Evolutionary conservation across 805 yeast genomes (phyloP).

Genomic region (Myxozyma sirexii): DNA sequence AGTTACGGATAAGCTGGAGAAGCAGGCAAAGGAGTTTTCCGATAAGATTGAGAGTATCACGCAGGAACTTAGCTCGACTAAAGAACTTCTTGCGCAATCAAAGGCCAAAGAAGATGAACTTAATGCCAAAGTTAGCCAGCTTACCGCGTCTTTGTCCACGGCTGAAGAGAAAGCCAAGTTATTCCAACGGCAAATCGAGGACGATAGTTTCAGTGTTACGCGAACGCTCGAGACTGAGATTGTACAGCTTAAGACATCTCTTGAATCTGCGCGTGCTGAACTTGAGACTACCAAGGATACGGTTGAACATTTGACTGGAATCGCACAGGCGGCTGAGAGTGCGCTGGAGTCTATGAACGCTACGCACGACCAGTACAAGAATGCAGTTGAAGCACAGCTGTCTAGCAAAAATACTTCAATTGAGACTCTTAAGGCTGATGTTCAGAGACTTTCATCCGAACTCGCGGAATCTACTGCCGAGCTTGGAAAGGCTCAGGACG

Average conservation of each 20-base stretch:
- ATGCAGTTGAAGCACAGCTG: constrained; percentile 27
- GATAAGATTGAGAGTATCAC: constrained; percentile 54
- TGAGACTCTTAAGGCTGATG: constrained; percentile 16
- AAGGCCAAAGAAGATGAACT: constrained; percentile 47
- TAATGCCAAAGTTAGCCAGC: constrained; percentile 44
- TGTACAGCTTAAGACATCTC: constrained; percentile 44
- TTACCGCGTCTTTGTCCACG: constrained; percentile 41
- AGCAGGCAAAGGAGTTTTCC: constrained; percentile 55
- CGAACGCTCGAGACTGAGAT: constrained; percentile 42
- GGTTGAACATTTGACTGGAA: constrained; percentile 60
- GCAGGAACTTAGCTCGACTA: constrained; percentile 48
- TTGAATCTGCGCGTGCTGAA: constrained; percentile 55
- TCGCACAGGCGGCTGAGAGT: constrained; percentile 68
- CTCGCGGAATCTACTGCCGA: constrained; percentile 35
- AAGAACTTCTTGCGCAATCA: constrained; percentile 50
- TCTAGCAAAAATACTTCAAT: constrained; percentile 19
- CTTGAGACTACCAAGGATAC: constrained; percentile 60
- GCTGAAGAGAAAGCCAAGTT: constrained; percentile 37
- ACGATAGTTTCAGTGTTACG: constrained; percentile 38
- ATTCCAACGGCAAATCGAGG: constrained; percentile 39
- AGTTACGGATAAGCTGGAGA: constrained; percentile 57
- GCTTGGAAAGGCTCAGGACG: constrained; percentile 37
- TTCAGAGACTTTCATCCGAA: constrained; percentile 37
- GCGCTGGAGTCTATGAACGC: constrained; percentile 59
- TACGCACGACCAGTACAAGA: constrained; percentile 54